phyloP scores from a whole-genome alignment of 352 stramenopile species.

The Phytophthora sp. region DNA sequence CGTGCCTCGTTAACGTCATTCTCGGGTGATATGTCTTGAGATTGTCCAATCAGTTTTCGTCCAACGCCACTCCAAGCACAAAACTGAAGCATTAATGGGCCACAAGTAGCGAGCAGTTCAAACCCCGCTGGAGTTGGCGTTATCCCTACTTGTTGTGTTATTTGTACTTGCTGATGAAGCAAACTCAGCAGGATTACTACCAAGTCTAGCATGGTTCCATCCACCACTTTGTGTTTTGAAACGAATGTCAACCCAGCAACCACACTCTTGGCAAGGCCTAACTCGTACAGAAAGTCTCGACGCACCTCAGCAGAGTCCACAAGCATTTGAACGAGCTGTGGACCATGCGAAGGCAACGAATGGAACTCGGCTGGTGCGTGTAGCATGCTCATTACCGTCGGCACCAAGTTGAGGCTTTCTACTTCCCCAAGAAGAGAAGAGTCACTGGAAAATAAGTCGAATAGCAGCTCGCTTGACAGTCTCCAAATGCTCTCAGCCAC shows the following conservation, averaged over 20 bases:
- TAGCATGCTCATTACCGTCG: slow-evolving; percentile 41
- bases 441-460: slow-evolving; percentile 48
- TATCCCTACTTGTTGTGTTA: slow-evolving; percentile 4
- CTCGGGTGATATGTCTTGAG: neutral
- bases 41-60: neutral
- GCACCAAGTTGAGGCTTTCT: slow-evolving; percentile 30
- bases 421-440: slow-evolving; percentile 33
- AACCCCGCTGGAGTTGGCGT: slow-evolving; percentile 28
- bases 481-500: slow-evolving; percentile 57
- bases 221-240: slow-evolving; percentile 5
- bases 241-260: slow-evolving; percentile 36
- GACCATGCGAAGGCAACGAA: slow-evolving; percentile 38
- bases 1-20: slow-evolving; percentile 3
- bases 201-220: slow-evolving; percentile 36
- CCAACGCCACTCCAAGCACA: slow-evolving; percentile 29
- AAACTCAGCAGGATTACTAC: slow-evolving; percentile 43
- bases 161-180: slow-evolving; percentile 48
- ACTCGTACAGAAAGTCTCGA: slow-evolving; percentile 40
- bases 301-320: slow-evolving; percentile 26
- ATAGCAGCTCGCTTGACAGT: slow-evolving; percentile 56
- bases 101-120: slow-evolving; percentile 33
- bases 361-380: slow-evolving; percentile 36
- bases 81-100: slow-evolving; percentile 44
- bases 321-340: slow-evolving; percentile 46
- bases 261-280: slow-evolving; percentile 35